Base-by-base conservation (phyloP, 2,329 filamentous ascomycete genomes). In the Mycosphaerella sp. region DNA sequence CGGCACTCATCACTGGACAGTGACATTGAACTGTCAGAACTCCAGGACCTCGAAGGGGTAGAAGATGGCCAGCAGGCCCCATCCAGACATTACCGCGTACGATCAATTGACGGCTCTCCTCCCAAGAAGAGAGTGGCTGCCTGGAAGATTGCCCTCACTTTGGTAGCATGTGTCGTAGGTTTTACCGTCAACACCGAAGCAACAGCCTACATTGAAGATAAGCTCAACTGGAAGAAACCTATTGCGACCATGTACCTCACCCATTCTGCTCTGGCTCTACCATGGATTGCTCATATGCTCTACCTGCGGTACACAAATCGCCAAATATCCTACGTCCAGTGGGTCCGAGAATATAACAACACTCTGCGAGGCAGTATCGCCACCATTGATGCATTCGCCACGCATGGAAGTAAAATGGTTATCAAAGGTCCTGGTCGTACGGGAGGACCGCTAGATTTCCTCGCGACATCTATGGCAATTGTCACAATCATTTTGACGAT, bases 101-200 rank as follows among this genome's bases (percentile, higher is more conserved):
- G 52, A 45, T 54, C 51, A 39, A 47, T 56, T 14, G 48, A 51
- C 39, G 48, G 51, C 34, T 34, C 49, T 23, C 49, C 45, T 10
- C 56, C 50, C 12, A 51, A 51, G 40, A 60, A 60, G 48, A 42
- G 50, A 31, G 56, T 62, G 4, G 54, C 58, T 11, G 53, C 46
- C 31, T 48, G 58, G 14, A 51, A 57, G 34, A 63, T 68, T 21
- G 64, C 56, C 0, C 21, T 59, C 10, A 60, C 64, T 3, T 57
- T 69, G 29, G 21, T 58, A 2, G 44, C 63, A 17, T 66, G 64
- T 26, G 66, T 69, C 5, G 36, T 63, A 6, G 66, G 67, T 14
- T 65, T 68, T 48, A 61, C 61, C 5, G 56, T 66, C 53, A 67
- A 68, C 56, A 69, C 66, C 23, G 67, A 69, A 60, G 61, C 66